Conservation (phyloP, 2,329 filamentous ascomycete species). For the Apiospora sp. region DNA sequence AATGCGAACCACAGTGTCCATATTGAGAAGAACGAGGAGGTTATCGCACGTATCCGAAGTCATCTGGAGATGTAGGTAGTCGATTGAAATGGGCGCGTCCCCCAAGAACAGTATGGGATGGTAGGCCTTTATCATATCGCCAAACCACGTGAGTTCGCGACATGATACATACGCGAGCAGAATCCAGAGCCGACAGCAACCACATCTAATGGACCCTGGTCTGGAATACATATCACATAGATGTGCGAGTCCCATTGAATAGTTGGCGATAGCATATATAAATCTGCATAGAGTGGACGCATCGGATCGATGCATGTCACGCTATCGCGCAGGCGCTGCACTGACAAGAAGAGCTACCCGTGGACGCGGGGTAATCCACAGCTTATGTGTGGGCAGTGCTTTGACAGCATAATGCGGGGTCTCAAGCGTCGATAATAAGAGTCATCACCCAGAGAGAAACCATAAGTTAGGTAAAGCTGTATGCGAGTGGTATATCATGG, state of each 20-base stretch:
- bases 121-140: too few species aligned
- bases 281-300: too few species aligned
- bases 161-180: not conserved
- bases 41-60: slow-evolving; percentile 37
- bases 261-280: too few species aligned
- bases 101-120: not conserved
- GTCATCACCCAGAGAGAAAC: not conserved
- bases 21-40: slow-evolving; percentile 43
- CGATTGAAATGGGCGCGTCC: too few species aligned
- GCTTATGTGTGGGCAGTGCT: not conserved
- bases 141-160: not conserved
- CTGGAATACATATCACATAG: too few species aligned
- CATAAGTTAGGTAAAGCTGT: too few species aligned
- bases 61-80: slow-evolving; percentile 24
- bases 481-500: too few species aligned
- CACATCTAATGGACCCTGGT: not conserved
- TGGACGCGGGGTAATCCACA: slow-evolving; percentile 2
- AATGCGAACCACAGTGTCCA: slow-evolving; percentile 48
- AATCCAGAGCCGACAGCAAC: not conserved
- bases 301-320: too few species aligned
- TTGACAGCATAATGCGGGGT: not conserved
- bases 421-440: not conserved
- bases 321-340: not conserved
- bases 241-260: too few species aligned
- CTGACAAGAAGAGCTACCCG: not conserved